phyloP scores from a whole-genome alignment of 2,329 filamentous ascomycete genomes.

The Monosporascus cannonballus region DNA sequence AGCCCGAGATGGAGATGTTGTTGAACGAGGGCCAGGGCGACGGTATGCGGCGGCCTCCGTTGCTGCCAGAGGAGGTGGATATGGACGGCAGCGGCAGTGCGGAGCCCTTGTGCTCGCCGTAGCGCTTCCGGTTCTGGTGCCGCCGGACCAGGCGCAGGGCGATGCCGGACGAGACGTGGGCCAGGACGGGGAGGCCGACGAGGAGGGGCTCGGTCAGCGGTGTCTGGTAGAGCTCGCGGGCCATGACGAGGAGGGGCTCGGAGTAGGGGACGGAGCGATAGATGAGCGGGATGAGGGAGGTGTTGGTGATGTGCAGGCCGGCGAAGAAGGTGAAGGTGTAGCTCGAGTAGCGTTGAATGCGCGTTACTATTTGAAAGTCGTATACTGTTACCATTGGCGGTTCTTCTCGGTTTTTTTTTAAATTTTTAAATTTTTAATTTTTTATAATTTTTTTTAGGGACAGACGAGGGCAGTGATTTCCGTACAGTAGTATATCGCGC shows the following conservation, averaged over 20 bases:
- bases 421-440: no score
- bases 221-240: slow-evolving; percentile 87
- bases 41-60: slow-evolving; percentile 18
- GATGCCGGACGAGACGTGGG: slow-evolving; percentile 73
- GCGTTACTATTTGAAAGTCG: slow-evolving; percentile 48
- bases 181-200: slow-evolving; percentile 65
- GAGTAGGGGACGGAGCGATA: slow-evolving; percentile 67
- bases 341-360: slow-evolving; percentile 82
- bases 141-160: slow-evolving; percentile 70
- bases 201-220: slow-evolving; percentile 73
- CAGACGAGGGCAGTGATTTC: slow-evolving; percentile 7
- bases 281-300: slow-evolving; percentile 70
- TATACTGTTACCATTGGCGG: not conserved
- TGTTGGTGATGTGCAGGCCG: slow-evolving; percentile 72
- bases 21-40: slow-evolving; percentile 65
- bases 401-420: not conserved
- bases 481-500: slow-evolving; percentile 71
- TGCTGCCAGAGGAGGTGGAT: slow-evolving; percentile 20
- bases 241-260: slow-evolving; percentile 84
- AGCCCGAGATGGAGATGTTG: slow-evolving; percentile 67
- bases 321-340: slow-evolving; percentile 77
- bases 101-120: slow-evolving; percentile 56
- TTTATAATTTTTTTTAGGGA: slow-evolving; percentile 1
- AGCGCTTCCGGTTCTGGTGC: slow-evolving; percentile 63
- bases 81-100: slow-evolving; percentile 24